A percentile compares a stretch with the other conserved stretches of the same genome.
phyloP scores from a whole-genome alignment of 2,329 filamentous ascomycete genomes.

The Colletotrichum camelliae region DNA sequence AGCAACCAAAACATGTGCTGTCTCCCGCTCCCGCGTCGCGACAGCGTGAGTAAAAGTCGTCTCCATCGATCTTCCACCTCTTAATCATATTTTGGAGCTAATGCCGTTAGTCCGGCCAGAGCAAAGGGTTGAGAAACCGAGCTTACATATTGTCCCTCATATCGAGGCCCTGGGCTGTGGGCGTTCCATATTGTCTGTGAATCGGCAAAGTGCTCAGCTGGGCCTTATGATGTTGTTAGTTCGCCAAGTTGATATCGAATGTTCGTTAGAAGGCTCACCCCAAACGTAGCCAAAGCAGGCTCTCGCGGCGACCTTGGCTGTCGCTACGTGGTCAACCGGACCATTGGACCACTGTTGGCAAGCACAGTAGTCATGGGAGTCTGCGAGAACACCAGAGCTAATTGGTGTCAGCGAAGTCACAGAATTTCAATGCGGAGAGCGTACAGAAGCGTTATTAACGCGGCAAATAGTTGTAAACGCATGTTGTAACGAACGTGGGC shows the following conservation, averaged over 20 bases:
- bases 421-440: neutral
- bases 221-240: neutral
- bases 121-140: fast-evolving
- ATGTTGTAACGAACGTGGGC: neutral
- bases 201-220: neutral
- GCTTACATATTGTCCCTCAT: neutral
- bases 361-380: neutral
- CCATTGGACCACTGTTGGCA: neutral
- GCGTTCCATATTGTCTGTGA: neutral
- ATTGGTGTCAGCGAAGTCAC: neutral
- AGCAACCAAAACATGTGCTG: neutral
- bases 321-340: neutral
- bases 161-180: neutral
- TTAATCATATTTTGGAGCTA: neutral
- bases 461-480: neutral
- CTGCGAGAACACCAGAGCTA: neutral
- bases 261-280: neutral
- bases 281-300: neutral
- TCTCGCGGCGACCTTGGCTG: neutral
- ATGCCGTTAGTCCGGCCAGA: neutral
- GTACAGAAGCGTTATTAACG: neutral
- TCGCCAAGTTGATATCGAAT: neutral
- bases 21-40: neutral
- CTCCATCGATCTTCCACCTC: neutral
- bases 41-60: neutral